Evolutionary conservation across 805 yeast genomes (phyloP).

Genomic region (Diddensiella santjacobensis): DNA sequence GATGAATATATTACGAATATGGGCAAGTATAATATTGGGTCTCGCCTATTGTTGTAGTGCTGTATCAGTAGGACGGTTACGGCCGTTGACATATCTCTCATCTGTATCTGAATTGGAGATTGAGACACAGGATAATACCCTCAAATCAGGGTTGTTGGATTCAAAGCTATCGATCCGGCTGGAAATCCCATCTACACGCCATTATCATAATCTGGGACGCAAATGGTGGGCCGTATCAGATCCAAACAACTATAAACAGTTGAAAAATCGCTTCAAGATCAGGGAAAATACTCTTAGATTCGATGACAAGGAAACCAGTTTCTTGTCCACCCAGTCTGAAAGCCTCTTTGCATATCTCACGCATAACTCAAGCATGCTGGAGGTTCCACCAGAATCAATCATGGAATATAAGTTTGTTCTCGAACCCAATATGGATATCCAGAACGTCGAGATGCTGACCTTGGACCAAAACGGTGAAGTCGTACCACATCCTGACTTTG

Average conservation of each 20-base stretch:
- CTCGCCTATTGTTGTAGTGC: neutral
- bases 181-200: conserved; percentile 21
- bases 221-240: conserved; percentile 30
- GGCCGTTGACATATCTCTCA: conserved; percentile 15
- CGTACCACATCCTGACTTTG: conserved; percentile 21
- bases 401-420: conserved; percentile 25
- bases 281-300: neutral
- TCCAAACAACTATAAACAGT: conserved; percentile 20
- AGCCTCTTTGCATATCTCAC: conserved; percentile 24
- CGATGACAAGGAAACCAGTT: neutral
- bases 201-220: conserved; percentile 24
- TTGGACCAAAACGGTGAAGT: conserved; percentile 18
- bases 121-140: conserved; percentile 8
- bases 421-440: conserved; percentile 17
- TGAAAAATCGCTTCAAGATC: neutral
- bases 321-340: conserved; percentile 18
- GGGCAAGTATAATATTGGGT: no score
- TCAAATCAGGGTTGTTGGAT: neutral
- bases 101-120: conserved; percentile 10
- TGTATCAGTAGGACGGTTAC: conserved; percentile 10
- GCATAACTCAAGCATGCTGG: conserved; percentile 22
- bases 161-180: conserved; percentile 17
- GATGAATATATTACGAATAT: no score
- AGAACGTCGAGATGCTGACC: conserved; percentile 11
- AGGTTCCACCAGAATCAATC: conserved; percentile 19